Evolutionary conservation across 2,329 filamentous ascomycete genomes (phyloP).

Genomic region (Elsinoe batatas): DNA sequence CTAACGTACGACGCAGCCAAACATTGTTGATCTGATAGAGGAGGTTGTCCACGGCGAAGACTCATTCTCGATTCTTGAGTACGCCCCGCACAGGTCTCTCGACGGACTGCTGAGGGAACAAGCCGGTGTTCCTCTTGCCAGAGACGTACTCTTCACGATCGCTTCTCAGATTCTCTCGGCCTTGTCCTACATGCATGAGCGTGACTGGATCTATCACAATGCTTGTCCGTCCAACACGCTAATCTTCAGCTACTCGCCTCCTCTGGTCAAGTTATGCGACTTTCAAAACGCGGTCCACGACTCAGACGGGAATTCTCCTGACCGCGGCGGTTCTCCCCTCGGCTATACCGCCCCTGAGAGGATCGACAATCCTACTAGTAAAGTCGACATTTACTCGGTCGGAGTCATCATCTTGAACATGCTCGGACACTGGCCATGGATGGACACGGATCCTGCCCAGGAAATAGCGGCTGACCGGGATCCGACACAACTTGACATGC

Average conservation of each 20-base stretch:
- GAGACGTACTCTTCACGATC: neutral
- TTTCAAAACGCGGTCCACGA: neutral
- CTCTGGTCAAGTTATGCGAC: neutral
- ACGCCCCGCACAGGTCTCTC: neutral
- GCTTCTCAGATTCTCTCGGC: neutral
- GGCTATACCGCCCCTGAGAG: neutral
- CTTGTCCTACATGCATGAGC: neutral
- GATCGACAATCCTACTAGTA: neutral
- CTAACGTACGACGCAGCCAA: neutral
- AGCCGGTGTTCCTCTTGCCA: neutral
- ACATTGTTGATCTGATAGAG: neutral
- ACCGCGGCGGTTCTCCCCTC: neutral
- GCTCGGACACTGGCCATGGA: conserved; percentile 2
- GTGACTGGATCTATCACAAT: neutral
- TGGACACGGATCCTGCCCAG: neutral
- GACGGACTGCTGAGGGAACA: neutral
- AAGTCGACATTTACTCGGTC: neutral
- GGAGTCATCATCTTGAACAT: neutral
- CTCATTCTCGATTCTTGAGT: neutral
- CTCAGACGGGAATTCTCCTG: neutral
- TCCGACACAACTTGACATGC: neutral
- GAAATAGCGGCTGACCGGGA: neutral
- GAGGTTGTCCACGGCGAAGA: neutral
- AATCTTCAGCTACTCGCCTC: neutral
- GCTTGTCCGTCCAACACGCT: neutral